Evolutionary conservation across 2,329 filamentous ascomycete species (phyloP).

Genomic region (Hypoxylon sp.): DNA sequence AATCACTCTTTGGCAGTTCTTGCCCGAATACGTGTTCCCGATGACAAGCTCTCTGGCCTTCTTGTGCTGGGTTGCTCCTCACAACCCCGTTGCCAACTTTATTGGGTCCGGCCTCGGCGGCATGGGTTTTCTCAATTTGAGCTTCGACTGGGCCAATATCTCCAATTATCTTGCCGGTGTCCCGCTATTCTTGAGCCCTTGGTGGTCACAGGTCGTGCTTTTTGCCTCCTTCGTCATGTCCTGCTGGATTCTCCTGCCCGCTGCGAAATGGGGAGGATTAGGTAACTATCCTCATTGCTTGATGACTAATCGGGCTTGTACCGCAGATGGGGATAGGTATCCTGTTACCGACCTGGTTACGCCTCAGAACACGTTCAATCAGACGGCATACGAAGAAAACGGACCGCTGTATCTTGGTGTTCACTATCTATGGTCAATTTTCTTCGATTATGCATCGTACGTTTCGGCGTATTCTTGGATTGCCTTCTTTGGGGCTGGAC

Average conservation of each 20-base stretch:
- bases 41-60: constrained; percentile 73
- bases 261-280: constrained; percentile 71
- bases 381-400: constrained; percentile 62
- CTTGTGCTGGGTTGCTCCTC: constrained; percentile 74
- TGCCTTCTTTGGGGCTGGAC: constrained; percentile 66
- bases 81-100: constrained; percentile 71
- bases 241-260: constrained; percentile 71
- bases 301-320: constrained; percentile 71
- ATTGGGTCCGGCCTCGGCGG: constrained; percentile 73
- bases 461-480: constrained; percentile 73
- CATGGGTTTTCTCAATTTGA: constrained; percentile 73
- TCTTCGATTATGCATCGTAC: constrained; percentile 73
- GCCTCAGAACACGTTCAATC: constrained; percentile 63
- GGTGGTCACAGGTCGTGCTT: constrained; percentile 71
- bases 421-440: constrained; percentile 71
- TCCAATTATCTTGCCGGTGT: constrained; percentile 63
- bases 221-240: constrained; percentile 69
- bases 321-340: constrained; percentile 64
- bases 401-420: constrained; percentile 71
- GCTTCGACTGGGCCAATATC: constrained; percentile 73
- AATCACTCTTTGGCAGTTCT: constrained; percentile 73
- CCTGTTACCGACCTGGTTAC: constrained; percentile 61
- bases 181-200: constrained; percentile 67
- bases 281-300: constrained; percentile 66
- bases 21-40: constrained; percentile 73